Base-by-base conservation (phyloP, 805 yeast species). In the Saccharomyces jurei region DNA sequence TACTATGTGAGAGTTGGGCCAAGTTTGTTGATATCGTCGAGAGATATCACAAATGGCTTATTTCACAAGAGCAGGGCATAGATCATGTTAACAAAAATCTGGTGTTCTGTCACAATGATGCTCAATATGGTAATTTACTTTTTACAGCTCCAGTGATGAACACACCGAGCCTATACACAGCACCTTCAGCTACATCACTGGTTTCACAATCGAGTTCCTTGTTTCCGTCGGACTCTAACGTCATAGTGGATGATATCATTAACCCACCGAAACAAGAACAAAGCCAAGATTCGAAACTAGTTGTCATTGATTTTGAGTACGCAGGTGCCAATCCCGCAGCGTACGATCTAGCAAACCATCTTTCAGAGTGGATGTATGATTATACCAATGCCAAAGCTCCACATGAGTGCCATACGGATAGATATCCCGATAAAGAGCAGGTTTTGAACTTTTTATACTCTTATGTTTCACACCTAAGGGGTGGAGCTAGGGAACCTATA, bases 361-460 rank as follows among this genome's bases (percentile, higher is more conserved):
- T 94, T 61, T 80, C 87, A 59, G 99, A 92, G 73, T 92, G 99
- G 99, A 94, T 91, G 97, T 80, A 89, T 50, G 89, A 94, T 73
- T 94, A 92, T 67, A 36, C 17, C 25, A 88, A 86, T 64, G 63
- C 67, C 49, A 30, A 59, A 2, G 81, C 82, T 60, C 80, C 83
- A 0, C 73, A 76, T 21, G 71, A 76, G 14, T 68, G 76, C 41
- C 64, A 65, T 51, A 75, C 81, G 1, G 72, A 77, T 11, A 71
- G 73, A 41, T 94, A 79, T 70, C 99, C 99, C 9, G 73, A 75
- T 13, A 74, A 75, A 56, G 81, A 82, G 48, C 86, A 90, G 66
- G 84, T 86, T 63, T 66, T 84, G 59, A 84, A 86, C 63, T 78
- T 90, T 60, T 70, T 92, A 52, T 81, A 81, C 58, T 81, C 92